These are phyloP conservation scores for Penicillium sp. DNA, from an alignment of 2,329 filamentous ascomycete species.

Conservation along the genomic window DNA sequence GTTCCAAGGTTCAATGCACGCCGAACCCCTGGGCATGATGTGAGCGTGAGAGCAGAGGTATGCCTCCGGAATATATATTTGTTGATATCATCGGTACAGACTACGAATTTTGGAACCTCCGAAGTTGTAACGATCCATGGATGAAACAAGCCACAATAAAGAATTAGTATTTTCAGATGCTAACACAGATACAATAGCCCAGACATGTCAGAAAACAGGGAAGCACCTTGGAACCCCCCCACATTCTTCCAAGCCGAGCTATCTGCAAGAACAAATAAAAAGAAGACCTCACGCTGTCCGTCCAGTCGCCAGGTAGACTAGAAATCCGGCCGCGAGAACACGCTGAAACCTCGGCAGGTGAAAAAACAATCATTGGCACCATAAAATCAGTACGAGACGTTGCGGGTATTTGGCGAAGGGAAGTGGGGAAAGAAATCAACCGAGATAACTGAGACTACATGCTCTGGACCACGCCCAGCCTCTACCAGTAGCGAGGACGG, in stretches of 20 bases:
- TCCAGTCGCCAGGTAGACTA: slow-evolving; percentile 13
- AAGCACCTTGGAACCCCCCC: neutral
- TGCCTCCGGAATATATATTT: no score
- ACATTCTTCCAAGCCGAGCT: neutral
- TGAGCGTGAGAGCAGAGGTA: no score
- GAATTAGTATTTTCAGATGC: slow-evolving; percentile 4
- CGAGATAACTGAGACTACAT: slow-evolving; percentile 19
- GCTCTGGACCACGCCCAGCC: slow-evolving; percentile 6
- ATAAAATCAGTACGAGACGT: slow-evolving; percentile 26
- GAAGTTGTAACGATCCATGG: no score
- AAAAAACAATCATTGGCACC: slow-evolving; percentile 18
- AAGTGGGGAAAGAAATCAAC: slow-evolving; percentile 10
- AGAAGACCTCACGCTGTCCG: slow-evolving; percentile 4
- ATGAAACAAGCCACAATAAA: neutral
- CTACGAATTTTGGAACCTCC: no score
- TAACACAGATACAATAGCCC: slow-evolving; percentile 3
- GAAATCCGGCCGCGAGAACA: slow-evolving; percentile 9
- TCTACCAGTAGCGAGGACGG: slow-evolving; percentile 49
- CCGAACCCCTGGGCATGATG: no score
- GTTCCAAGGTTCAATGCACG: no score
- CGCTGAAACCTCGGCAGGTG: slow-evolving; percentile 16
- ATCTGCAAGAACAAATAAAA: slow-evolving; percentile 5
- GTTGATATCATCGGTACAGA: no score
- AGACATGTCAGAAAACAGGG: neutral
- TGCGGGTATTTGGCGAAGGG: slow-evolving; percentile 23